Evolutionary conservation across 345 rosid species (phyloP).

Genomic region (Citrus inodora): DNA sequence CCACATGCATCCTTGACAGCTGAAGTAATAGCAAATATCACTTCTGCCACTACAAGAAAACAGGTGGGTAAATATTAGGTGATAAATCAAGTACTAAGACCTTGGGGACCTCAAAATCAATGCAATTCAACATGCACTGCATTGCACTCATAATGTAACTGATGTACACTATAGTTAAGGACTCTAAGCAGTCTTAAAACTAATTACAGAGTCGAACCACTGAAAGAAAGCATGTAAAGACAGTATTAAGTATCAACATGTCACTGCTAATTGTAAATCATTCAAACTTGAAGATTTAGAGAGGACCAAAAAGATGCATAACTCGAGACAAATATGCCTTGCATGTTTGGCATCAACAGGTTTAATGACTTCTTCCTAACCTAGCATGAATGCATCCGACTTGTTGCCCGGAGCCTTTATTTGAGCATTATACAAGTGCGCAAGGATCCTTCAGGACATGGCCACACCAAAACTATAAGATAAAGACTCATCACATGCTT

Average conservation of each 20-base stretch:
- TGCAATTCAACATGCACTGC: background rate
- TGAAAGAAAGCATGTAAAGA: background rate
- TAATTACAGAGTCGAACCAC: conserved; percentile 4
- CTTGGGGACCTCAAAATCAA: background rate
- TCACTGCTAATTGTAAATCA: background rate
- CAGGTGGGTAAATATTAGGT: background rate
- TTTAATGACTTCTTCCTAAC: background rate
- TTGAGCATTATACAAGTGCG: no score
- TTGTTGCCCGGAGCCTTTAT: no score
- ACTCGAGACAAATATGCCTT: background rate
- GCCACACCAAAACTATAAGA: no score
- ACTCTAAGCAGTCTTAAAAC: background rate
- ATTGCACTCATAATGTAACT: background rate
- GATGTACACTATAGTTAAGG: background rate
- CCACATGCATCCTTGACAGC: conserved; percentile 91
- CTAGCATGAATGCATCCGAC: background rate
- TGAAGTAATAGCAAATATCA: conserved; percentile 76
- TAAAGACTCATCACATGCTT: background rate
- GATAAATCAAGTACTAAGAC: background rate
- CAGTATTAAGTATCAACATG: background rate
- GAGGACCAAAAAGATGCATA: background rate
- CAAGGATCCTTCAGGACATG: no score
- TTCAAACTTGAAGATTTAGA: background rate
- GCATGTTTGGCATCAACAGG: background rate
- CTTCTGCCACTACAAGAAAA: conserved; percentile 69